A percentile compares a stretch with the other conserved stretches of the same genome.
Evolutionary conservation across 371 early-diverging fungal species (phyloP).

Genomic region (Mortierella sp.): DNA sequence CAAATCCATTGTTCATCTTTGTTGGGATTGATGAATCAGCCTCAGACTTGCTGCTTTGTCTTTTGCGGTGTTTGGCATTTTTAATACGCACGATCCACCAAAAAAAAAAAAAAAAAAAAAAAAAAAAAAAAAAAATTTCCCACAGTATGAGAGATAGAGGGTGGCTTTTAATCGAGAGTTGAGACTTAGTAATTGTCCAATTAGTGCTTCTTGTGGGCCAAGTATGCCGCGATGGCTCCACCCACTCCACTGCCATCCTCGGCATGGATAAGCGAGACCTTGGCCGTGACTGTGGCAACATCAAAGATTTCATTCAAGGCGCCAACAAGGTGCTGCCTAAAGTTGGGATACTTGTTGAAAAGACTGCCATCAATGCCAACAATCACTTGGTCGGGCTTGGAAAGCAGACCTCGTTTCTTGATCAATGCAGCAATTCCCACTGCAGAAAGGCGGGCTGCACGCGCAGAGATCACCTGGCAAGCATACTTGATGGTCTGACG

Average conservation of each 20-base stretch:
- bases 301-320: conserved; percentile 72
- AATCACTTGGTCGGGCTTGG: conserved; percentile 58
- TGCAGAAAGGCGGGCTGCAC: conserved; percentile 72
- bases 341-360: conserved; percentile 76
- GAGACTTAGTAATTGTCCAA: no score
- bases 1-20: no score
- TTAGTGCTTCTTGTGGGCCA: conserved; percentile 14
- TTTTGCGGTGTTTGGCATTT: no score
- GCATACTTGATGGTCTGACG: conserved; percentile 67
- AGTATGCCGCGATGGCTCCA: conserved; percentile 67
- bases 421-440: conserved; percentile 73
- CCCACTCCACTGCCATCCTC: conserved; percentile 72
- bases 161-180: no score
- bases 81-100: no score
- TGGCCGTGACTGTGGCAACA: conserved; percentile 62
- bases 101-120: no score
- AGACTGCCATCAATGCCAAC: conserved; percentile 79
- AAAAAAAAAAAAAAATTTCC: no score
- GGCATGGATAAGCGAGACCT: conserved; percentile 53
- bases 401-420: conserved; percentile 63
- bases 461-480: conserved; percentile 69
- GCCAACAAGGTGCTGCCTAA: conserved; percentile 67
- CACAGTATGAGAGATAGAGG: no score
- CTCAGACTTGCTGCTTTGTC: no score
- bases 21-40: no score